Conservation (phyloP, 768 basidiomycete genomes). For the Leccinum rimulosum region DNA sequence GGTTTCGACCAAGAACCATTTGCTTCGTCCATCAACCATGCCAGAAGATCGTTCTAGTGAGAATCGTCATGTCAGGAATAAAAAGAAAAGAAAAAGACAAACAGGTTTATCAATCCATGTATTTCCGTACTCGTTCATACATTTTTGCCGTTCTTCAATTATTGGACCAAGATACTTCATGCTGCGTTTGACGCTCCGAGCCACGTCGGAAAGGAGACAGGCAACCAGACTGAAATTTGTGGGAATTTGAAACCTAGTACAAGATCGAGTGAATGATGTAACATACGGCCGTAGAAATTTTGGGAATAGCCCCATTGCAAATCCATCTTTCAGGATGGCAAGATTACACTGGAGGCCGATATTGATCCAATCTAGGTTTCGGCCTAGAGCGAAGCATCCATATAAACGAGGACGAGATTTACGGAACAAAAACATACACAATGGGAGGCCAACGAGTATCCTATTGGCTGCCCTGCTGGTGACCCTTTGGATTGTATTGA, state of each 20-base stretch:
- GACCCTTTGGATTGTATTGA: conserved; percentile 30
- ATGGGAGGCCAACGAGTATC: background rate
- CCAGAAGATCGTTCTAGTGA: background rate
- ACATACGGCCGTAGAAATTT: background rate
- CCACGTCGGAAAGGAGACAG: background rate
- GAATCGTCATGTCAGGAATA: background rate
- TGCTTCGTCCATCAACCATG: background rate
- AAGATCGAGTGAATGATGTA: background rate
- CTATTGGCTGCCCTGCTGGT: conserved; percentile 32
- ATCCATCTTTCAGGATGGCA: background rate
- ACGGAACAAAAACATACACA: background rate
- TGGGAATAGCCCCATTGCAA: background rate
- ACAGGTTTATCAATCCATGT: background rate
- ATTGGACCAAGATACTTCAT: background rate
- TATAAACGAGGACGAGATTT: background rate
- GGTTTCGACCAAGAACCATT: background rate
- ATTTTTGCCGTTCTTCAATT: background rate
- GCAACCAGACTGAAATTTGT: background rate
- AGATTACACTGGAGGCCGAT: background rate
- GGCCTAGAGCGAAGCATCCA: background rate
- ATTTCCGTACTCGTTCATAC: background rate
- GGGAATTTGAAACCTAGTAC: background rate
- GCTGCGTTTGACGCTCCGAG: background rate
- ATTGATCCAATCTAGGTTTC: background rate
- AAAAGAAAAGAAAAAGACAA: background rate